Conservation (phyloP, 495 filamentous ascomycete species). For the Penicillium bovifimosum region DNA sequence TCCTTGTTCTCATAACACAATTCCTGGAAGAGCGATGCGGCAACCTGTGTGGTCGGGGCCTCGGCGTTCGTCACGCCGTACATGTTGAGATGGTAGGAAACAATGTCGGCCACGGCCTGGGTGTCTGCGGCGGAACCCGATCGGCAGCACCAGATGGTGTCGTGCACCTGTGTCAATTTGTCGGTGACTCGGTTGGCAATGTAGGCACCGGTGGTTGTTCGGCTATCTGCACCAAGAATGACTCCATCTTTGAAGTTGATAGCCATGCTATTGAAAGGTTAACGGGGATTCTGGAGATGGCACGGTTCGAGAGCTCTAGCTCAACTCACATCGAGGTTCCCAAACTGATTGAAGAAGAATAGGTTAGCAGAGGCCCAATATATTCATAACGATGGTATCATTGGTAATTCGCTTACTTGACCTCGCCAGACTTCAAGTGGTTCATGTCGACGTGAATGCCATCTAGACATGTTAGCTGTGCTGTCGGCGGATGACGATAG, state of each 20-base stretch:
- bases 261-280: constrained; percentile 46
- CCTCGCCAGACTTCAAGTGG: constrained; percentile 82
- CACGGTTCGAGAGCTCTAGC: constrained; percentile 16
- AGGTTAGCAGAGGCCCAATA: constrained; percentile 24
- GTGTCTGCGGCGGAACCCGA: constrained; percentile 97
- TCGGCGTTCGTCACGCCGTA: constrained; percentile 84
- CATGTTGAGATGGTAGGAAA: constrained; percentile 90
- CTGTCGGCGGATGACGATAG: constrained; percentile 17
- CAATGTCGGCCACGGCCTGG: constrained; percentile 95
- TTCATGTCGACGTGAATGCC: constrained; percentile 99
- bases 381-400: neutral
- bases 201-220: constrained; percentile 97
- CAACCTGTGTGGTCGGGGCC: constrained; percentile 86
- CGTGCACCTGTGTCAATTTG: constrained; percentile 96
- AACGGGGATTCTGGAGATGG: constrained; percentile 8
- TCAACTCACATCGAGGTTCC: constrained; percentile 91
- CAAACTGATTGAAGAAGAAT: constrained; percentile 49
- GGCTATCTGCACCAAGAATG: constrained; percentile 91
- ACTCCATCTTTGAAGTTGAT: constrained; percentile 98
- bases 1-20: constrained; percentile 98
- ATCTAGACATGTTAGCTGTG: constrained; percentile 55
- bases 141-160: constrained; percentile 98
- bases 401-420: constrained; percentile 61
- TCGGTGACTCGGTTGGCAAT: constrained; percentile 99
- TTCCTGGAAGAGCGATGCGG: constrained; percentile 93